These are phyloP conservation scores for Neurospora sp. DNA, from an alignment of 495 filamentous ascomycete species.

Conservation along the genomic window DNA sequence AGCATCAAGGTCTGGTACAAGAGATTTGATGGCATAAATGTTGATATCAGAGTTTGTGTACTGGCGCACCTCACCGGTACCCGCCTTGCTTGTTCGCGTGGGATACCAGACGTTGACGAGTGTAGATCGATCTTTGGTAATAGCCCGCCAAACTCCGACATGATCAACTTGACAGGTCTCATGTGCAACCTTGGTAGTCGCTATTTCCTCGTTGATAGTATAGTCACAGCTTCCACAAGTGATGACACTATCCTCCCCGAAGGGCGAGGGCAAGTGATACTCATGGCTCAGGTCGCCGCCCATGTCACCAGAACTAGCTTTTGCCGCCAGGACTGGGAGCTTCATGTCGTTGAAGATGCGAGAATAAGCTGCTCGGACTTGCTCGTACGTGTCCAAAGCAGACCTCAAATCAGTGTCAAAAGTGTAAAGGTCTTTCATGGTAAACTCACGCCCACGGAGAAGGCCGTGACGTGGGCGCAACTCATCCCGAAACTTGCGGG, in stretches of 20 bases:
- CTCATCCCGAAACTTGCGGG: conserved; percentile 92
- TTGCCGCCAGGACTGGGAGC: conserved; percentile 73
- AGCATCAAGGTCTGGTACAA: conserved; percentile 66
- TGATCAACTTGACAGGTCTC: not conserved
- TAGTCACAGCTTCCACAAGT: conserved; percentile 66
- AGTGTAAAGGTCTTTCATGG: conserved; percentile 98
- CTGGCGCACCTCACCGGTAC: conserved; percentile 2
- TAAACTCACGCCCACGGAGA: conserved; percentile 82
- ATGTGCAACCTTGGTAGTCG: conserved; percentile 5
- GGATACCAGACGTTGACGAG: conserved; percentile 62
- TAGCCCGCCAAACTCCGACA: conserved; percentile 48
- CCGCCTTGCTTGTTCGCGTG: conserved; percentile 11
- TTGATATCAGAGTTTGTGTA: conserved; percentile 48
- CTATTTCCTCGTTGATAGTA: conserved; percentile 76
- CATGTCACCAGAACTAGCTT: conserved; percentile 92
- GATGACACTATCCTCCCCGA: conserved; percentile 79
- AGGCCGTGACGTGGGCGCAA: conserved; percentile 78
- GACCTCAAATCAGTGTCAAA: conserved; percentile 61
- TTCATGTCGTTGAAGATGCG: conserved; percentile 73
- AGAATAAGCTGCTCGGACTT: conserved; percentile 60
- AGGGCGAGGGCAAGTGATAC: conserved; percentile 71
- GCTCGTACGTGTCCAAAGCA: conserved; percentile 67
- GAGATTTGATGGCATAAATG: conserved; percentile 55
- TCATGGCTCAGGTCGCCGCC: conserved; percentile 90
- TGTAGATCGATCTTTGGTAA: conserved; percentile 57